Evolutionary conservation across 1,284 basidiomycete species (phyloP), one percentile per base, ranked within the genome.

Genomic region (Austropuccinia psidii): DNA sequence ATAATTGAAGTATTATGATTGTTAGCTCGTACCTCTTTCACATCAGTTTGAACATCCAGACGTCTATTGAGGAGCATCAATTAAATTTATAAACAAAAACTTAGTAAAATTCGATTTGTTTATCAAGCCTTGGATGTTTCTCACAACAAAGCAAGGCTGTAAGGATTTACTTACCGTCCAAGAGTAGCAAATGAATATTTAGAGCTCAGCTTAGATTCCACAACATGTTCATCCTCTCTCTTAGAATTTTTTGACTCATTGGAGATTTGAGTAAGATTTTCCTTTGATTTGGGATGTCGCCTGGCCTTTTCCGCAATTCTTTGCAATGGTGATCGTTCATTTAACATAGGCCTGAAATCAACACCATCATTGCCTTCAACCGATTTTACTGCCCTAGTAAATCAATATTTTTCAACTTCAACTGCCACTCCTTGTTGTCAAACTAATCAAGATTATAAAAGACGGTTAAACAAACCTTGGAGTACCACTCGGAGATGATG

Each of bases 301-400:
- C 58, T n/a, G 17, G 37, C 7, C 19, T 41, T 61, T 39, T 61
- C 58, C 31, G 37, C 37, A 4, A 61, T 61, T 21, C 58, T 35
- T 43, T 61, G 58, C 13, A 61, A 31, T 9, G 58, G 58, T 1
- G 58, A 61, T 41, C 58, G 58, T 13, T 61, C 58, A 1, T 61
- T 37, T 27, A 61, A 24, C 37, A 61, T 61, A 19, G 58, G 58
- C 37, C 24, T n/a, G 58, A 61, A 41, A 41, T 61, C 37, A 2
- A 41, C 6, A 31, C 24, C n/a, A n/a, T 39, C 27, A 11, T n/a
- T n/a, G n/a, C 11, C 11, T 45, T 11, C 41, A 43, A n/a, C 29
- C 17, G 58, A 61, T n/a, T 61, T n/a, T 17, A 35, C 15, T n/a
- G 39, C 58, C 13, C 58, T 61, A 19, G 31, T 35, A 4, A 33